phyloP scores from a whole-genome alignment of 2,329 filamentous ascomycete genomes.

The Thielaviopsis punctulata region DNA sequence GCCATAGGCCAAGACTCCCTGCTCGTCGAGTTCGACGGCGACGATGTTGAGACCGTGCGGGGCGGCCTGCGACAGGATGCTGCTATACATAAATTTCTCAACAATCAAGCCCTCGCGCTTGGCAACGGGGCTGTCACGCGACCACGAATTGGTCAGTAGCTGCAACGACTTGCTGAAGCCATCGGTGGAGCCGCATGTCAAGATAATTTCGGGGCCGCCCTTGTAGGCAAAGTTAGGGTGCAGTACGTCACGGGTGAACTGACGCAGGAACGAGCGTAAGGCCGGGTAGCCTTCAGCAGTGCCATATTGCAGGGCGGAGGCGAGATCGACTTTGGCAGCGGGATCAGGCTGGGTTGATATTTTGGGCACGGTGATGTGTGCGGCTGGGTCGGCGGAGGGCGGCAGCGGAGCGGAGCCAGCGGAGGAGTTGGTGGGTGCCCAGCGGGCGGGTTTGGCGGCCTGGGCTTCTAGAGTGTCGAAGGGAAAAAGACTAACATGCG shows the following conservation, averaged over 20 bases:
- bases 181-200: slow-evolving; percentile 73
- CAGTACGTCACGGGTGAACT: slow-evolving; percentile 59
- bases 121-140: slow-evolving; percentile 42
- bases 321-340: slow-evolving; percentile 58
- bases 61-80: slow-evolving; percentile 47
- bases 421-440: slow-evolving; percentile 34
- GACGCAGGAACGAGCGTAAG: slow-evolving; percentile 57
- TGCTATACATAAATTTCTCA: slow-evolving; percentile 70
- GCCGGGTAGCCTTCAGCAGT: slow-evolving; percentile 67
- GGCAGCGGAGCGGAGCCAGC: slow-evolving; percentile 8
- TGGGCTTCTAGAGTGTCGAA: slow-evolving; percentile 81
- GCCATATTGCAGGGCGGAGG: slow-evolving; percentile 74
- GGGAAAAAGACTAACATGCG: slow-evolving; percentile 68
- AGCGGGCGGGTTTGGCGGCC: slow-evolving; percentile 56
- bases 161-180: slow-evolving; percentile 66
- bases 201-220: slow-evolving; percentile 56
- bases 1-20: slow-evolving; percentile 63
- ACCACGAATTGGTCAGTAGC: slow-evolving; percentile 60
- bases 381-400: slow-evolving; percentile 19
- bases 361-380: slow-evolving; percentile 57
- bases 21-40: slow-evolving; percentile 56
- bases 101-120: slow-evolving; percentile 62
- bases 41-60: slow-evolving; percentile 58
- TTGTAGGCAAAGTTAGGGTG: slow-evolving; percentile 70
- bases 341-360: slow-evolving; percentile 38